Evolutionary conservation across 1,284 basidiomycete genomes (phyloP), one percentile per base, ranked within the genome.

Genomic region (Melampsora americana): DNA sequence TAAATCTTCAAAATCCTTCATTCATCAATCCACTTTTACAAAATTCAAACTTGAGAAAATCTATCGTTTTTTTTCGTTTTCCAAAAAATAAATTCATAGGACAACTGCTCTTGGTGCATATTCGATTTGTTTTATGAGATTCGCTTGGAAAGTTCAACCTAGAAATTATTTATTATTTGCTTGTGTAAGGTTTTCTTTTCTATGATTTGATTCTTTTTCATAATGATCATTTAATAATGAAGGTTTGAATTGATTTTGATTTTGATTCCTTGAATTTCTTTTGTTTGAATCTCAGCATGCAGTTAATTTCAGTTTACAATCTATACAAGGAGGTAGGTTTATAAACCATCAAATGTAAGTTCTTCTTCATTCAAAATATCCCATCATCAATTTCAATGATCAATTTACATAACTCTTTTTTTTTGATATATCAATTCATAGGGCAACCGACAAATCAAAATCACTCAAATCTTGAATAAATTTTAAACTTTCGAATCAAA

Each of bases 41-140:
- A n/a, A n/a, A n/a, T n/a, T n/a, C n/a, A n/a, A n/a, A n/a, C n/a
- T n/a, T n/a, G n/a, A n/a, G n/a, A n/a, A n/a, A n/a, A n/a, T n/a
- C n/a, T n/a, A n/a, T n/a, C n/a, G n/a, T n/a, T n/a, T n/a, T n/a
- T 0, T n/a, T n/a, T n/a, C n/a, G n/a, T n/a, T n/a, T n/a, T n/a
- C n/a, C n/a, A n/a, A n/a, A n/a, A n/a, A n/a, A n/a, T n/a, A 30
- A 44, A 1, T 16, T 53, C 2, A n/a, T 48, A 76, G 73, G 73
- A 95, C 92, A 5, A 89, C 91, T 28, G 92, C 95, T 23, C 87
- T 98, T 56, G 87, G 89, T 18, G 87, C 86, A 77, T 97, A 97
- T 84, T 97, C 95, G 26, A 81, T 92, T 85, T 92, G 95, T 79
- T 96, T 96, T 85, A 95, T 94, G 90, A 90, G 93, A 61, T 96